Percentiles rank a stretch among this genome's conserved stretches.
Conservation (phyloP, 768 basidiomycete genomes). For the Grammothele lineata region DNA sequence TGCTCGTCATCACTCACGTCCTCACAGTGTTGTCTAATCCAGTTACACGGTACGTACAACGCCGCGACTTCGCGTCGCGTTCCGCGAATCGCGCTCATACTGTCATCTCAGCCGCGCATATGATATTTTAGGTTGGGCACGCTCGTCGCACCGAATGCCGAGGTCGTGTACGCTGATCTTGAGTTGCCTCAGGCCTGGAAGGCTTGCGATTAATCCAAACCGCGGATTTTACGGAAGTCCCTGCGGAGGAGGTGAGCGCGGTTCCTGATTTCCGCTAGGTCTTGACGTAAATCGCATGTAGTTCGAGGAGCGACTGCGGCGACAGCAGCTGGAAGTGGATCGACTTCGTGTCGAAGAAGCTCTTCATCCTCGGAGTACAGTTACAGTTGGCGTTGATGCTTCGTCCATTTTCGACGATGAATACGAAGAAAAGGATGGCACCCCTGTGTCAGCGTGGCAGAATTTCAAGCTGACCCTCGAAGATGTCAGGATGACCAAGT, state of each 20-base stretch:
- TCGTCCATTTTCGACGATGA: constrained; percentile 39
- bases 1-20: constrained; percentile 1
- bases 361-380: constrained; percentile 42
- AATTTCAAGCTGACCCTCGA: constrained; percentile 3
- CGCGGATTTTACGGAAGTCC: constrained; percentile 9
- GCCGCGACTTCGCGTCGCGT: no score
- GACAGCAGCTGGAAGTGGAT: constrained; percentile 35
- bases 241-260: constrained; percentile 9
- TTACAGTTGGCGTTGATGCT: constrained; percentile 45
- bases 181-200: constrained; percentile 18
- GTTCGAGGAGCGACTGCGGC: constrained; percentile 43
- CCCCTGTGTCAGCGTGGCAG: constrained; percentile 11
- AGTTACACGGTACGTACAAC: constrained; percentile 50
- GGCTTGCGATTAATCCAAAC: constrained; percentile 15
- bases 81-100: constrained; percentile 5
- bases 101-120: constrained; percentile 77
- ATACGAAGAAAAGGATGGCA: constrained; percentile 26
- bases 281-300: constrained; percentile 21
- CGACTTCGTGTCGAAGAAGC: constrained; percentile 34
- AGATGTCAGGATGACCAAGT: constrained; percentile 22
- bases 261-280: no score
- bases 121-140: constrained; percentile 57
- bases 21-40: constrained; percentile 61
- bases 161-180: constrained; percentile 1
- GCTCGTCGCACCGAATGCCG: not conserved